Percentiles rank a stretch among this genome's conserved stretches.
These are phyloP conservation scores for Stromatinia cepivora DNA, from an alignment of 2,329 filamentous ascomycete genomes.

Conservation along the genomic window DNA sequence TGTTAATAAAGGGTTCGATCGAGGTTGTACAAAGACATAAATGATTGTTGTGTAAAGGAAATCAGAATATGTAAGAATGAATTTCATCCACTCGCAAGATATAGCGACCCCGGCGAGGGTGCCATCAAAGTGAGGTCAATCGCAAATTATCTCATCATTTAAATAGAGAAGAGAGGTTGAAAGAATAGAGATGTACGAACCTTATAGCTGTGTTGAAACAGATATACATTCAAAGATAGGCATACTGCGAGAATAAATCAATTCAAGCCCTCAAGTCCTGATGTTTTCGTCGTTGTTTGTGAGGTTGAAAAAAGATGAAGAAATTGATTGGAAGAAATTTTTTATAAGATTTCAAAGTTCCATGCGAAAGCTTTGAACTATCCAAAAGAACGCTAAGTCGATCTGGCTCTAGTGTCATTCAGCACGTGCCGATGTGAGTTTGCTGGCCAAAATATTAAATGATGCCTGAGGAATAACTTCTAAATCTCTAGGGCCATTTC, in stretches of 20 bases:
- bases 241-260: not conserved
- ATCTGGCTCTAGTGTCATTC: not conserved
- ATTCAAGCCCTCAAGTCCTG: not conserved
- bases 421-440: not conserved
- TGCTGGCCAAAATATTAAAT: not conserved
- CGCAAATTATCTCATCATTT: slow-evolving; percentile 99
- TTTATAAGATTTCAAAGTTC: slow-evolving; percentile 12
- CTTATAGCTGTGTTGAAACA: slow-evolving; percentile 1
- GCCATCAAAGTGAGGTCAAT: slow-evolving; percentile 85
- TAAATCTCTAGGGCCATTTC: slow-evolving; percentile 31
- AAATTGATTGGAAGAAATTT: not conserved
- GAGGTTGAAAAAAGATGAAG: not conserved
- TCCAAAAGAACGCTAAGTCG: not conserved
- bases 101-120: slow-evolving; percentile 88
- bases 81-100: slow-evolving; percentile 80
- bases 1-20: not conserved
- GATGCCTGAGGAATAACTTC: slow-evolving; percentile 20
- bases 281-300: not conserved
- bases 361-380: slow-evolving; percentile 5
- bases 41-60: slow-evolving; percentile 21
- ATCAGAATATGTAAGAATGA: slow-evolving; percentile 99
- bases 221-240: not conserved
- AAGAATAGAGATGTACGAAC: slow-evolving; percentile 12
- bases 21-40: not conserved
- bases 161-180: slow-evolving; percentile 32